Evolutionary conservation across 2,329 filamentous ascomycete species (phyloP), one percentile per base, ranked within the genome.

Genomic region (Alternaria gansuensis): DNA sequence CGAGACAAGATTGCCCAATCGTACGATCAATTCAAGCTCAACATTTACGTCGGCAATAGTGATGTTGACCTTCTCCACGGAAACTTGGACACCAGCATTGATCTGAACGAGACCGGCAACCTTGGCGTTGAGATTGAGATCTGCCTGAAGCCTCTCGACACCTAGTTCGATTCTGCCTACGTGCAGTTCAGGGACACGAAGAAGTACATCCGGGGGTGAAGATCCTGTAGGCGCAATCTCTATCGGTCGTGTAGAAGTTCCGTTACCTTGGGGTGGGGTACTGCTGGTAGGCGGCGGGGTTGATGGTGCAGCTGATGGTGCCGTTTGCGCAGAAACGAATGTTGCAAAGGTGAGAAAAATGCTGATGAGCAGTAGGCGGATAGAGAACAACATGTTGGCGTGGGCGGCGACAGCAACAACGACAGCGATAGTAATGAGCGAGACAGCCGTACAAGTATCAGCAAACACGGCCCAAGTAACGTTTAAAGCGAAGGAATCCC

Each of bases 1-100:
- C 54, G 84, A 80, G 29, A 87, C 85, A 17, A 88, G 78, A 69
- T 88, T 82, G 36, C 85, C 85, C 8, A 88, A 78, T 21, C 86
- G 82, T 37, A 88, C 84, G 53, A 87, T 80, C 6, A 88, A 79
- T 59, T 88, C 85, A 21, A 88, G 78, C 62, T 88, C 75, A 1
- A 84, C 86, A 26, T 84, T 79, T 5, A 88, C 84, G 63, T 88
- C 85, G 11, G 82, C 78, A 57, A 88, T 88, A 17, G 85, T 87
- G 67, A 88, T 82, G 74, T 87, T 88, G 68, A 88, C 78, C 65
- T 82, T 80, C 58, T 81, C 69, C 13, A 84, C 76, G 0, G 75
- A 76, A 14, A 83, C 75, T 26, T 77, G 73, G 6, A 84, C 81
- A 54, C 82, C 82, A 0, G 82, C 82, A 61, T 84, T 84, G 65